Conservation (phyloP, 2,329 filamentous ascomycete genomes). For the Claviceps purpurea region DNA sequence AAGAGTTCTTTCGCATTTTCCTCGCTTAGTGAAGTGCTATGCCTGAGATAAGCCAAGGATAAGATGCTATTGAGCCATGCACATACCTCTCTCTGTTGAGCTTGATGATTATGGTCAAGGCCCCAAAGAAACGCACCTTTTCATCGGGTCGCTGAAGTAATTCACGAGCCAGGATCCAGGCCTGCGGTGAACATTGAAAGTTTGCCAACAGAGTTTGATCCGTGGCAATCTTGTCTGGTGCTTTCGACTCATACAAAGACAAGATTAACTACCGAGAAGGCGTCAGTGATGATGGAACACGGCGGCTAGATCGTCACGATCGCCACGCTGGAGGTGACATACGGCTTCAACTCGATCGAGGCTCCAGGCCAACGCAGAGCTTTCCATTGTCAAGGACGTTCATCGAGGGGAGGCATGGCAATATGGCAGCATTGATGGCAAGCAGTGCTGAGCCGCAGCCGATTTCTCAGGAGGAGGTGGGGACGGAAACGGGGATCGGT, state of each 20-base stretch:
- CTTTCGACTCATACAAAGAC: constrained; percentile 39
- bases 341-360: constrained; percentile 14
- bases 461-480: background rate
- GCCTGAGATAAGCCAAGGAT: constrained; percentile 1
- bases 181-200: constrained; percentile 65
- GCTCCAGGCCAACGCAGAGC: constrained; percentile 8
- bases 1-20: constrained; percentile 47
- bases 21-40: constrained; percentile 36
- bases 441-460: background rate
- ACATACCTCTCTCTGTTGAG: constrained; percentile 73
- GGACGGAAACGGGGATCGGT: background rate
- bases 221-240: constrained; percentile 31
- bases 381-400: constrained; percentile 7
- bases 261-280: constrained; percentile 29
- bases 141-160: constrained; percentile 56
- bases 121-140: constrained; percentile 82
- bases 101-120: constrained; percentile 85
- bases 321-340: constrained; percentile 4
- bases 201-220: constrained; percentile 63
- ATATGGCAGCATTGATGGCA: background rate
- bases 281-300: background rate
- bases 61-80: constrained; percentile 10
- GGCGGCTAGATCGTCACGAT: background rate
- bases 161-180: constrained; percentile 74
- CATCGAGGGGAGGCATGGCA: constrained; percentile 1